Conservation (phyloP, 2,329 filamentous ascomycete species). For the Knoxdaviesia proteae region DNA sequence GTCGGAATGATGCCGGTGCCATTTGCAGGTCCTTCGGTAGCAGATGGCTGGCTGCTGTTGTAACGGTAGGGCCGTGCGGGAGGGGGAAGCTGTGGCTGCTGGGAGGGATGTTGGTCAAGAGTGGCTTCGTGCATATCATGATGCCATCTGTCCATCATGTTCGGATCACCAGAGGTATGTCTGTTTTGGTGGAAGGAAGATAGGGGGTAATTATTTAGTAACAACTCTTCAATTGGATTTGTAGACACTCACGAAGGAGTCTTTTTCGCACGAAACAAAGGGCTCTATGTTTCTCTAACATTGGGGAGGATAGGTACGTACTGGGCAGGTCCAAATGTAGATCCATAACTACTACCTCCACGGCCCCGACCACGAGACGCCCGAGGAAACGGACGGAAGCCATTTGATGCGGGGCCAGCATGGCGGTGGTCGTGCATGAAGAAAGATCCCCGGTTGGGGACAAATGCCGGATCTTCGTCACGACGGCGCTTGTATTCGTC, state of each 20-base stretch:
- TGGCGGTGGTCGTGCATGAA: slow-evolving; percentile 92
- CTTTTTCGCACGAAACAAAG: too few species aligned
- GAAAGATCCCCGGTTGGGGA: slow-evolving; percentile 83
- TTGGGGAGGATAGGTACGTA: too few species aligned
- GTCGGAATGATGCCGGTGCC: slow-evolving; percentile 33
- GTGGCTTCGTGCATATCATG: slow-evolving; percentile 80
- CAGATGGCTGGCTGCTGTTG: slow-evolving; percentile 2
- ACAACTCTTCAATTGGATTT: too few species aligned
- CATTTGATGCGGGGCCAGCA: slow-evolving; percentile 55
- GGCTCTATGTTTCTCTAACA: too few species aligned
- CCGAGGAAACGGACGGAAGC: slow-evolving; percentile 46
- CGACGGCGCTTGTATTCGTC: slow-evolving; percentile 78
- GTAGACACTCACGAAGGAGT: too few species aligned
- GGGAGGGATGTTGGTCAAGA: slow-evolving; percentile 16
- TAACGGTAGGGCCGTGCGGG: slow-evolving; percentile 19
- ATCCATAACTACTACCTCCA: slow-evolving; percentile 27
- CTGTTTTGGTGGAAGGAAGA: too few species aligned
- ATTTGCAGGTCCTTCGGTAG: slow-evolving; percentile 27
- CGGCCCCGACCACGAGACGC: slow-evolving; percentile 43
- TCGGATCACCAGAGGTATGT: slow-evolving; percentile 32
- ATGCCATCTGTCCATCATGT: slow-evolving; percentile 61
- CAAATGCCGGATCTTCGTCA: slow-evolving; percentile 78
- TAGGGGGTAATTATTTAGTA: too few species aligned
- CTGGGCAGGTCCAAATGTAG: too few species aligned
- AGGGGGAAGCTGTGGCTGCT: slow-evolving; percentile 6